phyloP scores from a whole-genome alignment of 495 filamentous ascomycete species.

The Xylaria longipes region DNA sequence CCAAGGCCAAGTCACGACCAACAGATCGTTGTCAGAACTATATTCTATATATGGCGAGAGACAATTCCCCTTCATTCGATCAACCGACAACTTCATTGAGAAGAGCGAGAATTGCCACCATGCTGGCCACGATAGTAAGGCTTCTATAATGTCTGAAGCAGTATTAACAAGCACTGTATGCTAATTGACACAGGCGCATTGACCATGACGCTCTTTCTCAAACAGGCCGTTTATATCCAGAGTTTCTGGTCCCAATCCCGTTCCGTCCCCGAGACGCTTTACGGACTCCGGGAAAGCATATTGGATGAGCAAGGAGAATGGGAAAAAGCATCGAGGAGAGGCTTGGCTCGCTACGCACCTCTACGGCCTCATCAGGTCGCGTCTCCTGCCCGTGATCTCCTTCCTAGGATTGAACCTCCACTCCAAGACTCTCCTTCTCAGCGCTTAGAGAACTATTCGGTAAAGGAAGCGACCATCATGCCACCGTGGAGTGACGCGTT shows the following conservation, averaged over 20 bases:
- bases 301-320: not conserved
- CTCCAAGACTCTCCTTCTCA: not conserved
- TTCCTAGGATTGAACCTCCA: not conserved
- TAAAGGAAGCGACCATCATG: not conserved
- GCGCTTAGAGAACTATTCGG: not conserved
- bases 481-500: not conserved
- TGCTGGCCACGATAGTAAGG: not conserved
- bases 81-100: not conserved
- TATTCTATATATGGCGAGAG: not conserved
- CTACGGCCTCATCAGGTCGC: not conserved
- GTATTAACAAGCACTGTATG: conserved; percentile 53
- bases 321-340: not conserved
- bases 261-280: not conserved
- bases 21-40: not conserved
- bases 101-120: not conserved
- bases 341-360: not conserved
- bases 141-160: not conserved
- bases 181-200: not conserved
- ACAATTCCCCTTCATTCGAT: not conserved
- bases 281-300: not conserved
- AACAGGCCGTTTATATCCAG: not conserved
- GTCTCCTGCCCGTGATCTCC: not conserved
- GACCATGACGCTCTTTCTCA: not conserved
- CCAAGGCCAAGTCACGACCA: conserved; percentile 35
- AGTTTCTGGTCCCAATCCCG: not conserved